These are phyloP conservation scores for Angophora floribunda DNA, from an alignment of 345 rosid species.

Conservation along the genomic window DNA sequence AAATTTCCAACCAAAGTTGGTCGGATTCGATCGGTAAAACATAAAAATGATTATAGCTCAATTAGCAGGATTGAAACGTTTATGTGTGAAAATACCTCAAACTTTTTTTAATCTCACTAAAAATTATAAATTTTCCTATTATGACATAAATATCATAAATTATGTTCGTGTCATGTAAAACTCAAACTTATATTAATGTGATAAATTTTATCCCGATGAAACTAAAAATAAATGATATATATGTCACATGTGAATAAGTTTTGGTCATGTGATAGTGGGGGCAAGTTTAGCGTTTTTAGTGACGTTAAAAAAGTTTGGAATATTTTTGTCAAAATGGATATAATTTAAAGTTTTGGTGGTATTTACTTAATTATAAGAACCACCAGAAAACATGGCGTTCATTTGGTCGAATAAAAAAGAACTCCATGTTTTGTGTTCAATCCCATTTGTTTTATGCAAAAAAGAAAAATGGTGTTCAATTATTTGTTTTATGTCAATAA, in stretches of 20 bases:
- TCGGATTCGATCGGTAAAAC: fast-evolving
- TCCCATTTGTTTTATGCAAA: not conserved
- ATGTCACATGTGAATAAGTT: no score
- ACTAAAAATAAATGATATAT: no score
- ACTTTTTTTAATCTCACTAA: not conserved
- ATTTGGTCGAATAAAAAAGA: not conserved
- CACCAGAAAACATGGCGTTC: not conserved
- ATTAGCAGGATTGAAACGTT: no score
- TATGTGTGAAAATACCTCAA: fast-evolving
- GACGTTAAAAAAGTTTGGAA: no score
- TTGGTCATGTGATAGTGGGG: not conserved
- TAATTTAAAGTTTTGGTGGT: not conserved
- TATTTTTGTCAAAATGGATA: no score
- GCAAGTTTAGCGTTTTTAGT: not conserved
- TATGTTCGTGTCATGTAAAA: not conserved
- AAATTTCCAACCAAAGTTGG: fast-evolving
- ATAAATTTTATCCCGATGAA: no score
- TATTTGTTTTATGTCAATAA: not conserved
- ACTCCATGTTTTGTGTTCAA: not conserved
- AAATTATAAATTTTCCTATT: no score
- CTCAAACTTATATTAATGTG: no score
- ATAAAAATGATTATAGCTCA: no score
- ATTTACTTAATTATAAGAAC: not conserved
- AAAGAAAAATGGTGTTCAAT: not conserved
- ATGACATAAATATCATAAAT: fast-evolving